phyloP scores from a whole-genome alignment of 768 basidiomycete genomes.

The Boletus sp. region DNA sequence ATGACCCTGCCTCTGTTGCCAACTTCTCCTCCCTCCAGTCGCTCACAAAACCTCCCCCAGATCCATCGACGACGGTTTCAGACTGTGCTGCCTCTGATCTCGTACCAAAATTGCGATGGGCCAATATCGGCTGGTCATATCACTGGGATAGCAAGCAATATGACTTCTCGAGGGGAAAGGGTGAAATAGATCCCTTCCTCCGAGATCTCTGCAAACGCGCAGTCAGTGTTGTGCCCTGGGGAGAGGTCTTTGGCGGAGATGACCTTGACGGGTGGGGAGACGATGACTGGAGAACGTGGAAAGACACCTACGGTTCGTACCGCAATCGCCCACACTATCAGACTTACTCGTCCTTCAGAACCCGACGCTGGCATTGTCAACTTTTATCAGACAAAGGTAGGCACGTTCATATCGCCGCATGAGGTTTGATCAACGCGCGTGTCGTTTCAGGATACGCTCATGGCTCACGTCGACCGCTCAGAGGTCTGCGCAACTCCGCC shows the following conservation, averaged over 20 bases:
- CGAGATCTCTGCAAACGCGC: constrained; percentile 57
- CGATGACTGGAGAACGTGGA: constrained; percentile 72
- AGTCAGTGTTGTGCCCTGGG: constrained; percentile 69
- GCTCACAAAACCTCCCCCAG: constrained; percentile 56
- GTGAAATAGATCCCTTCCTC: constrained; percentile 56
- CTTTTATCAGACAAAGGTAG: constrained; percentile 80
- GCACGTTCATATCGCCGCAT: neutral
- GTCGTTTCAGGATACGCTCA: constrained; percentile 68
- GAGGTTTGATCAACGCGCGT: neutral
- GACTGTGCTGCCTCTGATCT: constrained; percentile 53
- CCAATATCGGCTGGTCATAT: constrained; percentile 94
- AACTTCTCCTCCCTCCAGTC: constrained; percentile 52
- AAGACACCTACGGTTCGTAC: constrained; percentile 68
- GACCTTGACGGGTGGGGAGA: constrained; percentile 49
- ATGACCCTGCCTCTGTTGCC: constrained; percentile 59
- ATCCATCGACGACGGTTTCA: constrained; percentile 60
- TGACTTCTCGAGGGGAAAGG: constrained; percentile 73
- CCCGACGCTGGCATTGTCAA: constrained; percentile 98
- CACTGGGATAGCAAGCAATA: constrained; percentile 98
- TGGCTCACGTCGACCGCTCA: constrained; percentile 97
- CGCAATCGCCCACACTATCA: constrained; percentile 1
- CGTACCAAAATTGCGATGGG: constrained; percentile 83
- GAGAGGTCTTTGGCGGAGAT: constrained; percentile 46
- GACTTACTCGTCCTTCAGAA: constrained; percentile 41
- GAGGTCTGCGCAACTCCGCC: constrained; percentile 92